phyloP scores from a whole-genome alignment of 1,139 yeast genomes.

The Nakaseomyces nivariensis region DNA sequence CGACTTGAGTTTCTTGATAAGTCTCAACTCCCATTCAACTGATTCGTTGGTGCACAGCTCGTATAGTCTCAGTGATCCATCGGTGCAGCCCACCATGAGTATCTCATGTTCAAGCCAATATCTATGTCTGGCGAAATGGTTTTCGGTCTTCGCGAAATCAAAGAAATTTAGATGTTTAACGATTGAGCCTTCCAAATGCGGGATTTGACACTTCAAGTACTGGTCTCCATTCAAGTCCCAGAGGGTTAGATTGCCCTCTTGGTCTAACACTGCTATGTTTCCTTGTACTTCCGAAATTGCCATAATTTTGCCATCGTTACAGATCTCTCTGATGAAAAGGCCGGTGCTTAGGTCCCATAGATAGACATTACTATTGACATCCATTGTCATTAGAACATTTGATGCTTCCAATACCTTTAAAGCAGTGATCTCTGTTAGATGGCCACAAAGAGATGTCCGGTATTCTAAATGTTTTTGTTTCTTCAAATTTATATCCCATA shows the following conservation, averaged over 20 bases:
- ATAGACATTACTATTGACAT: conserved; percentile 39
- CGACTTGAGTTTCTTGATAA: conserved; percentile 15
- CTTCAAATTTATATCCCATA: conserved; percentile 37
- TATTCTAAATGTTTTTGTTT: conserved; percentile 3
- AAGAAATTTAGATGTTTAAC: conserved; percentile 20
- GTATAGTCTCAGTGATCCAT: conserved; percentile 26
- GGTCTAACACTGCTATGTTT: conserved; percentile 35
- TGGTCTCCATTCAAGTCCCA: conserved; percentile 48
- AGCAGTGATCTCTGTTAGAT: conserved; percentile 35
- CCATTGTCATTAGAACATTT: conserved; percentile 44
- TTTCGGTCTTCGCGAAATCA: conserved; percentile 20
- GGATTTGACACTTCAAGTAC: conserved; percentile 19
- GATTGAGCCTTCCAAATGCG: not conserved
- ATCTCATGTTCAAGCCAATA: conserved; percentile 32
- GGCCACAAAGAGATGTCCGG: conserved; percentile 41
- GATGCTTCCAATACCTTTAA: conserved; percentile 41
- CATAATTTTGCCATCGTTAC: conserved; percentile 26
- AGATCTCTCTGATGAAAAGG: conserved; percentile 39
- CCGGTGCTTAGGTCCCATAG: conserved; percentile 52
- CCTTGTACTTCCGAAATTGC: conserved; percentile 51
- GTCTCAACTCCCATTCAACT: conserved; percentile 18
- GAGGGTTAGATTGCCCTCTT: conserved; percentile 28
- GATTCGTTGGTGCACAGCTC: conserved; percentile 16
- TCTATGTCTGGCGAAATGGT: conserved; percentile 27
- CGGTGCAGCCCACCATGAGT: conserved; percentile 30